A percentile compares a stretch with the other conserved stretches of the same genome.
Conservation (phyloP, 169 alveolate species). For the Plasmodium fragile region DNA sequence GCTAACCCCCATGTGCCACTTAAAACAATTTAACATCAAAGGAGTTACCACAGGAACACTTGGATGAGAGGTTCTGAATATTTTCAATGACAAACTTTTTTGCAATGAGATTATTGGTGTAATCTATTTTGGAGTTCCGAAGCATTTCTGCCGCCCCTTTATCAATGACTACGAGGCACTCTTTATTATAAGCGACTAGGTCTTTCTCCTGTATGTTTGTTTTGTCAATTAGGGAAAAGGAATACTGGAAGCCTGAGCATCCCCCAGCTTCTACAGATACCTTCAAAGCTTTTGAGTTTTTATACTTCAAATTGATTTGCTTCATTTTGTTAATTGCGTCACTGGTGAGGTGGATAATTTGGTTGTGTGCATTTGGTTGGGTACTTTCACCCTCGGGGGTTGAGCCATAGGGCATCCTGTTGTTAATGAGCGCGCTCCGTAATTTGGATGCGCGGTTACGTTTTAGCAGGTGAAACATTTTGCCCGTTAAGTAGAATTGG, state of each 20-base stretch:
- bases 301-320: constrained; percentile 51
- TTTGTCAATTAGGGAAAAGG: constrained; percentile 78
- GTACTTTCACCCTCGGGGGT: not conserved
- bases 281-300: constrained; percentile 73
- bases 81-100: constrained; percentile 81
- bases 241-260: constrained; percentile 86
- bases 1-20: not conserved
- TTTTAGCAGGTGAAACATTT: not conserved
- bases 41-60: constrained; percentile 87
- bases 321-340: constrained; percentile 80
- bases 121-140: constrained; percentile 80
- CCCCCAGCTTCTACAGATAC: constrained; percentile 86
- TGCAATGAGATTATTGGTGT: constrained; percentile 79
- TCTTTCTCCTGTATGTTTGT: constrained; percentile 62
- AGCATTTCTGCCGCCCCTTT: constrained; percentile 78
- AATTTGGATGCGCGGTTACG: not conserved
- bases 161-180: constrained; percentile 79
- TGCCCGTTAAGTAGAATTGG: not conserved
- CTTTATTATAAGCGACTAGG: constrained; percentile 73
- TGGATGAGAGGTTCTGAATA: constrained; percentile 81
- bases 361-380: not conserved
- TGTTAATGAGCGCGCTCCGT: not conserved
- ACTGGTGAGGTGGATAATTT: constrained; percentile 10
- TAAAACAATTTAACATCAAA: constrained; percentile 77
- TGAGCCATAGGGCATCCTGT: not conserved